These are phyloP conservation scores for Pythium pyrilobum DNA, from an alignment of 352 stramenopile species.

Conservation along the genomic window DNA sequence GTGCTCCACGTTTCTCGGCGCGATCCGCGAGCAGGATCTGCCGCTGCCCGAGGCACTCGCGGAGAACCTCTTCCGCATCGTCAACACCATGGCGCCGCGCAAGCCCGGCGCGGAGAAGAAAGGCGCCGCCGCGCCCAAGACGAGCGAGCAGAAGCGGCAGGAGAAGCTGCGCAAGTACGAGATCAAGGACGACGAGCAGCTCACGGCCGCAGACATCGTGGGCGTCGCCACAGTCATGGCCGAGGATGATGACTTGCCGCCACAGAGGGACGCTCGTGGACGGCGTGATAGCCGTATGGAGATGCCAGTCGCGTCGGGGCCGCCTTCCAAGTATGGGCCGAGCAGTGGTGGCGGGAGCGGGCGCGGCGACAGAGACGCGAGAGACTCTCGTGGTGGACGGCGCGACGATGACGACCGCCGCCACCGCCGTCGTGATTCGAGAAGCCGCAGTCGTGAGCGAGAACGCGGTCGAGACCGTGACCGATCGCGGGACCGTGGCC, in stretches of 20 bases:
- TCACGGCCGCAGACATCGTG: constrained; percentile 60
- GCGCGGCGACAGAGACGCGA: neutral
- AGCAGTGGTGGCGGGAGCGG: too few relatives aligned
- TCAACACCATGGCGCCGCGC: constrained; percentile 69
- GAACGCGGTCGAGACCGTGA: constrained; percentile 20
- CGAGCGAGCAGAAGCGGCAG: neutral
- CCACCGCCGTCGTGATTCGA: neutral
- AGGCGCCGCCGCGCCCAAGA: neutral
- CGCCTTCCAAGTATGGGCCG: constrained; percentile 10
- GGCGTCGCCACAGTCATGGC: constrained; percentile 16
- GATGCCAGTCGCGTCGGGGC: neutral
- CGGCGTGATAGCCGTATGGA: neutral
- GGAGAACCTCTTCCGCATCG: constrained; percentile 76
- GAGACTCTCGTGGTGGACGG: neutral
- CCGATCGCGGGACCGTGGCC: constrained; percentile 24
- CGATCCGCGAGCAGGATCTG: constrained; percentile 62
- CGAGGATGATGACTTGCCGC: constrained; percentile 4
- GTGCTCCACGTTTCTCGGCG: constrained; percentile 48
- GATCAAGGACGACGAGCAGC: constrained; percentile 60
- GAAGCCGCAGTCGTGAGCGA: constrained; percentile 32
- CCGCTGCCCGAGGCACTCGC: constrained; percentile 53
- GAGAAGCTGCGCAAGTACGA: constrained; percentile 21
- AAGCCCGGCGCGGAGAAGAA: constrained; percentile 19
- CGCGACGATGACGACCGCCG: neutral
- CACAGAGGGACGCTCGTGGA: constrained; percentile 2